Base-by-base conservation (phyloP, 2,329 filamentous ascomycete genomes). In the Lachnellula willkommii region DNA sequence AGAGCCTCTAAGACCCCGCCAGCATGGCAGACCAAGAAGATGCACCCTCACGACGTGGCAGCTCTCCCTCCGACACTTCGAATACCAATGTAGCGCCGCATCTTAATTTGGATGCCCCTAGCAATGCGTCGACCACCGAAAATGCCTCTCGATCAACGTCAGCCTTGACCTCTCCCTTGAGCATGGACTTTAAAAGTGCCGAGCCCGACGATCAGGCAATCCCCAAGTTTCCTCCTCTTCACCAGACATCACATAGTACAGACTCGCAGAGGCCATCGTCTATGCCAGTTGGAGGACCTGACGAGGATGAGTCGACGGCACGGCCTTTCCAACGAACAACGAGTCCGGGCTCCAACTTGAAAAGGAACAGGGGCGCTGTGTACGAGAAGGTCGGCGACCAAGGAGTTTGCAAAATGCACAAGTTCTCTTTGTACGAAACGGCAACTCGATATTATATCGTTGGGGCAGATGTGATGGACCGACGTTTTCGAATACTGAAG, bases 391-490 rank as follows among this genome's bases (percentile, higher is more conserved):
- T 67, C 46, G 64, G 65, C 12, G 74, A 76, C 55, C 74, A 79
- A 53, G 75, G 76, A 2, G 72, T 79, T 46, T 76, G 74, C 56
- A 77, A 77, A 54, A 96, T 99, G 90, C 91, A 96, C 76, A 95
- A 94, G 68, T 97, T 96, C 72, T 94, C 89, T n/a, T 76, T 99
- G 22, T 97, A 99, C 72, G 94, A 99, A 75, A 99, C 94, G 3
- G 89, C 90, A 12, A 90, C 87, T 54, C 83, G 90, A 52, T 99
- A 94, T 72, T 99, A 96, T 71, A 87, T 99, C 61, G 90, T 97
- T 17, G 94, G 94, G 14, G 88, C 89, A 51, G 94, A 99, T 69
- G 84, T 96, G 54, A 86, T 90, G 63, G 94, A 97, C 71, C 87
- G 83, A 66, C 84, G 88, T 26, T 97, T 94, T 72, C 85, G 92